A percentile compares a stretch with the other conserved stretches of the same genome.
Conservation (phyloP, 805 yeast genomes). For the Teunomyces pallodes region DNA sequence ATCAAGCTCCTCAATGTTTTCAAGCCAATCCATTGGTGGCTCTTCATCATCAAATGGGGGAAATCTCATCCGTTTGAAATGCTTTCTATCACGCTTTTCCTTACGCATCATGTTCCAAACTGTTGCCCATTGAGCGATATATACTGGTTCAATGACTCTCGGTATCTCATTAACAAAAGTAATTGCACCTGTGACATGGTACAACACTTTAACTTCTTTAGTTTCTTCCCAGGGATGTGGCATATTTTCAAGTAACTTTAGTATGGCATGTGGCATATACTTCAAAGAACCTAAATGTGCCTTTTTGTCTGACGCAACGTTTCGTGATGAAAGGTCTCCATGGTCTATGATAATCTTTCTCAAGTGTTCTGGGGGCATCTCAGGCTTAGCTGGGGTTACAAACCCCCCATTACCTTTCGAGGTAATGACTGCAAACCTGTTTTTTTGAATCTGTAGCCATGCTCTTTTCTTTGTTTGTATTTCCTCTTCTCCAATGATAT, state of each 20-base stretch:
- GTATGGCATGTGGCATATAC: conserved; percentile 92
- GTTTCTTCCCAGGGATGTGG: conserved; percentile 97
- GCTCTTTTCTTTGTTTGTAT: conserved; percentile 46
- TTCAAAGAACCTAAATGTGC: conserved; percentile 88
- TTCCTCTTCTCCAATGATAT: conserved; percentile 13
- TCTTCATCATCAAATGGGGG: conserved; percentile 99
- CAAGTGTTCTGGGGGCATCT: conserved; percentile 92
- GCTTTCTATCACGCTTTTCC: conserved; percentile 86
- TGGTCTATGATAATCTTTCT: conserved; percentile 81
- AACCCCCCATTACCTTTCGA: conserved; percentile 38
- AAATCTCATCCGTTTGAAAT: conserved; percentile 86
- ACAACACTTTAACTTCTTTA: conserved; percentile 82
- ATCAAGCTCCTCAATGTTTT: conserved; percentile 69
- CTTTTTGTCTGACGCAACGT: conserved; percentile 79
- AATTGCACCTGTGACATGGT: conserved; percentile 90
- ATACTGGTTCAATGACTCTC: conserved; percentile 87
- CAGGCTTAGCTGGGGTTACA: conserved; percentile 62
- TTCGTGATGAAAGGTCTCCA: conserved; percentile 78
- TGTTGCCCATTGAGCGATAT: conserved; percentile 93
- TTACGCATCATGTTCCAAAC: conserved; percentile 91
- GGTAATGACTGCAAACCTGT: conserved; percentile 38
- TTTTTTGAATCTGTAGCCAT: conserved; percentile 67
- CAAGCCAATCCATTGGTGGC: conserved; percentile 83
- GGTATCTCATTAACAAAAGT: conserved; percentile 94
- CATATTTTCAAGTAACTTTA: conserved; percentile 89